A percentile compares a stretch with the other conserved stretches of the same genome.
Evolutionary conservation across 1,139 yeast species (phyloP).

Genomic region (Kazachstania sp.): DNA sequence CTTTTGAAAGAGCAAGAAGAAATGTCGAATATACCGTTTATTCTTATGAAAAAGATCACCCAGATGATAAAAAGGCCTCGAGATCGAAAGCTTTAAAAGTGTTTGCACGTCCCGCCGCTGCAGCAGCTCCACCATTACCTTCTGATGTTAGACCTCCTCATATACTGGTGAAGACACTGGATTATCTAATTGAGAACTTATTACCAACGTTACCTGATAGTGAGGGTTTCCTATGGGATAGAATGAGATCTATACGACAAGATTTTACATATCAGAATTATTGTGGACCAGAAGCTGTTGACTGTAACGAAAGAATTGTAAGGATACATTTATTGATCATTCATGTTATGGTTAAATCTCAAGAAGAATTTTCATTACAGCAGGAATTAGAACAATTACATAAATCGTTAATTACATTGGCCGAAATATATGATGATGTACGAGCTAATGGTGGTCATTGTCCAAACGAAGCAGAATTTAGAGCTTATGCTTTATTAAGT

Average conservation of each 20-base stretch:
- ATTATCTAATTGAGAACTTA: constrained; percentile 58
- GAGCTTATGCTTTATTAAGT: constrained; percentile 77
- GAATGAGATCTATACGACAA: constrained; percentile 95
- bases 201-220: constrained; percentile 67
- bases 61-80: constrained; percentile 54
- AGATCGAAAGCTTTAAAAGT: constrained; percentile 72
- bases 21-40: constrained; percentile 83
- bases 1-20: constrained; percentile 83
- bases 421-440: constrained; percentile 80
- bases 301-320: constrained; percentile 86
- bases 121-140: constrained; percentile 96
- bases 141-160: constrained; percentile 95
- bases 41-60: constrained; percentile 58
- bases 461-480: constrained; percentile 87
- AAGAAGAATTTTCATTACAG: constrained; percentile 76
- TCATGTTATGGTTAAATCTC: constrained; percentile 81
- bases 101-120: constrained; percentile 95
- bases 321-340: constrained; percentile 75
- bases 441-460: constrained; percentile 58
- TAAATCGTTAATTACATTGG: constrained; percentile 80
- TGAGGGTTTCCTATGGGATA: constrained; percentile 94
- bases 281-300: constrained; percentile 88
- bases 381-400: constrained; percentile 93
- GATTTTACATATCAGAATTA: constrained; percentile 95
- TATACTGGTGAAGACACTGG: constrained; percentile 53